A percentile compares a stretch with the other conserved stretches of the same genome.
These are phyloP conservation scores for Orobanche coerulescens DNA, from an alignment of 257 asterid genomes.

Conservation along the genomic window DNA sequence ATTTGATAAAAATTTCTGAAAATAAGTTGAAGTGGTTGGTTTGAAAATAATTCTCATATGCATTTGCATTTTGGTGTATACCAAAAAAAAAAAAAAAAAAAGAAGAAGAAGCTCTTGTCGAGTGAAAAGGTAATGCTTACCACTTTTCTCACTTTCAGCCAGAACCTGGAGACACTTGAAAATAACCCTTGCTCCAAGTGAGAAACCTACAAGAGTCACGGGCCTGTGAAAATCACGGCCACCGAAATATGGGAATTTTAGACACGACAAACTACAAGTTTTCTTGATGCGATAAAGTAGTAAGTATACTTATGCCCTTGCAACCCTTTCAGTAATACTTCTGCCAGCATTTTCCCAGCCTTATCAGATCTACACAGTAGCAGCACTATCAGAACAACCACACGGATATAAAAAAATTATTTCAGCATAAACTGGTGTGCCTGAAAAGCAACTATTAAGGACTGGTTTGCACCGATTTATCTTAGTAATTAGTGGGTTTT, in stretches of 20 bases:
- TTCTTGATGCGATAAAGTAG: constrained; percentile 19
- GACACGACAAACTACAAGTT: background rate
- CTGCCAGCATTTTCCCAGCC: constrained; percentile 90
- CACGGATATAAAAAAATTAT: no score
- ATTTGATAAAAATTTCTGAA: no score
- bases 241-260: constrained; percentile 9
- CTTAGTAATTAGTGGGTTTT: no score
- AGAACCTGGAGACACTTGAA: constrained; percentile 80
- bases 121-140: constrained; percentile 27
- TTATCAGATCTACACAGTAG: constrained; percentile 79
- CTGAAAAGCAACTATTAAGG: no score
- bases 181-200: constrained; percentile 92
- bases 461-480: no score
- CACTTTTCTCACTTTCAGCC: constrained; percentile 54
- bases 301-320: constrained; percentile 71
- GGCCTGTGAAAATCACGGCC: constrained; percentile 57
- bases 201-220: constrained; percentile 91
- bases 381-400: no score
- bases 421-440: no score
- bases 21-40: no score
- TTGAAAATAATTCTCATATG: no score
- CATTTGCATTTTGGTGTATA: no score
- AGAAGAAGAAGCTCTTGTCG: background rate
- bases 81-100: background rate
- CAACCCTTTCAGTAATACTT: constrained; percentile 71